Conservation (phyloP, 352 stramenopile species). For the Blastocystis sp. region DNA sequence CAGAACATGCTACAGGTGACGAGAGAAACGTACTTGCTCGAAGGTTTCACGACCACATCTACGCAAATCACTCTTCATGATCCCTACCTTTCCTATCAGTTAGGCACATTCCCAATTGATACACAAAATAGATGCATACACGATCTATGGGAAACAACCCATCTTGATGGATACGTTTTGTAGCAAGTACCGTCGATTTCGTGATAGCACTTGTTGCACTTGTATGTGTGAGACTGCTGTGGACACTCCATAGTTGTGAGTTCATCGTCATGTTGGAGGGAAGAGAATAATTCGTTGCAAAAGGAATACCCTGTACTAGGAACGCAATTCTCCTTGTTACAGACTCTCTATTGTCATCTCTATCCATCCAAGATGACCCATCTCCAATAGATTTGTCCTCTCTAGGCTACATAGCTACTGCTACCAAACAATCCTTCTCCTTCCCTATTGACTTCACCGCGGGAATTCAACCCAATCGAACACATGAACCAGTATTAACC, state of each 20-base stretch:
- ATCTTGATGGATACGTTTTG: background rate
- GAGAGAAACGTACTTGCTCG: background rate
- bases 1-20: background rate
- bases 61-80: background rate
- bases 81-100: slow-evolving; percentile 19
- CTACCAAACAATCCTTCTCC: too few species aligned
- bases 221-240: background rate
- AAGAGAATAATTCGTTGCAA: too few species aligned
- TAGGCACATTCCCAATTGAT: background rate
- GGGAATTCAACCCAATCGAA: too few species aligned
- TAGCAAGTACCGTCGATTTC: slow-evolving; percentile 52
- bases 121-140: slow-evolving; percentile 51
- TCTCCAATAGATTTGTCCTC: too few species aligned
- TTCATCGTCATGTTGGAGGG: background rate
- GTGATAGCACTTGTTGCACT: slow-evolving; percentile 38
- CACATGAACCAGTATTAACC: too few species aligned
- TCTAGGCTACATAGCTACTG: too few species aligned
- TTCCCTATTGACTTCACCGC: too few species aligned
- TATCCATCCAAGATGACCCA: too few species aligned
- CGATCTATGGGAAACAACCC: background rate
- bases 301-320: too few species aligned
- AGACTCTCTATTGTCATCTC: too few species aligned
- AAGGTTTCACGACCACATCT: slow-evolving; percentile 45
- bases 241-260: background rate
- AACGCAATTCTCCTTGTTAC: too few species aligned